phyloP scores from a whole-genome alignment of 129 eudicot genomes.

The Chrysanthemum makinoi region DNA sequence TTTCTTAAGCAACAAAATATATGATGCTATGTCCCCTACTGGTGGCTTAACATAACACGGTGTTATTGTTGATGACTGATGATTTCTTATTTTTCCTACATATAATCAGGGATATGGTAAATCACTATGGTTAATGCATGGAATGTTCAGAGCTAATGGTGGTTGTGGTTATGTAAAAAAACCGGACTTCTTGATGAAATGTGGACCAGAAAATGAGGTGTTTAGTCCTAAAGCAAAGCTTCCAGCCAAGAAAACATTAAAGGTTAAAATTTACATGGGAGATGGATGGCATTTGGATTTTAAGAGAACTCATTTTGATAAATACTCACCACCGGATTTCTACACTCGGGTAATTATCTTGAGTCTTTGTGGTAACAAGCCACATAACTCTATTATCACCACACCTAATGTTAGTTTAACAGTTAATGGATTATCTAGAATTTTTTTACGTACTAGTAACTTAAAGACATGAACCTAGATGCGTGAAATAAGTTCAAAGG shows the following conservation, averaged over 20 bases:
- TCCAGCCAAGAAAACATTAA: slow-evolving; percentile 41
- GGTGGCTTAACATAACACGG: neutral
- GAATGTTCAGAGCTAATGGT: slow-evolving; percentile 81
- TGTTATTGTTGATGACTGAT: neutral
- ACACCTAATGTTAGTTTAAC: neutral
- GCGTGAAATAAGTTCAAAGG: neutral
- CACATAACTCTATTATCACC: neutral
- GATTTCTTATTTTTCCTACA: neutral
- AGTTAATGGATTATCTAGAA: neutral
- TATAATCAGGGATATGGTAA: slow-evolving; percentile 50
- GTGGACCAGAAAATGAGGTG: slow-evolving; percentile 32
- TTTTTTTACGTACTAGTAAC: neutral
- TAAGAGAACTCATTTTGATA: slow-evolving; percentile 36
- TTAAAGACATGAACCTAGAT: neutral
- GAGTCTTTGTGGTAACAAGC: slow-evolving; percentile 14
- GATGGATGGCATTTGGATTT: slow-evolving; percentile 80
- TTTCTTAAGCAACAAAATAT: slow-evolving; percentile 5
- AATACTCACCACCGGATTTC: slow-evolving; percentile 77
- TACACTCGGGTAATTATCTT: slow-evolving; percentile 58
- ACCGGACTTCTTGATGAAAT: slow-evolving; percentile 40
- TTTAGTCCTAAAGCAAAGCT: slow-evolving; percentile 42
- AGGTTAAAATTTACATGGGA: slow-evolving; percentile 82
- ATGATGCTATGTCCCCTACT: neutral
- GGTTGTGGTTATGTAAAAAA: slow-evolving; percentile 77
- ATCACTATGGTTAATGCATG: slow-evolving; percentile 61